phyloP scores from a whole-genome alignment of 805 yeast species.

The Candida stauntonica region DNA sequence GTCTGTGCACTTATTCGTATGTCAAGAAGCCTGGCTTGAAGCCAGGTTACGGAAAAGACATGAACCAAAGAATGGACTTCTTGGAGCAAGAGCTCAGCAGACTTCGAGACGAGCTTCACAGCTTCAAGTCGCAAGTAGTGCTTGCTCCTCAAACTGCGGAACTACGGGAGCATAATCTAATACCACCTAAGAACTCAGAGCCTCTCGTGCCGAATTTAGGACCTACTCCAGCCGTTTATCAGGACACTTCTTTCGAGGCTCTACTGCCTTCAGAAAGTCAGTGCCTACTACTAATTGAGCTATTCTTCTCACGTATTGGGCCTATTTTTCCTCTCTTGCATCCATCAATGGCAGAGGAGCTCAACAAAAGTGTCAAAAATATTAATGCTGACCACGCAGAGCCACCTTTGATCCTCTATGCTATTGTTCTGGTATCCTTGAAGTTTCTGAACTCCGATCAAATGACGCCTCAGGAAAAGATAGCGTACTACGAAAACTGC shows the following conservation, averaged over 20 bases:
- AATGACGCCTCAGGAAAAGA: conserved; percentile 12
- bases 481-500: conserved; percentile 11
- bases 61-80: conserved; percentile 19
- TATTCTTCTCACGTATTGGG: conserved; percentile 18
- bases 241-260: no score
- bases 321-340: conserved; percentile 24
- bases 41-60: conserved; percentile 23
- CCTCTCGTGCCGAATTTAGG: no score
- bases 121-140: neutral
- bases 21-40: conserved; percentile 25
- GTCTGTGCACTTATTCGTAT: conserved; percentile 15
- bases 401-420: conserved; percentile 19
- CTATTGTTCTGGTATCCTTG: conserved; percentile 20
- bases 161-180: no score
- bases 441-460: conserved; percentile 21
- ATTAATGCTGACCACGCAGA: conserved; percentile 8
- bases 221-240: no score
- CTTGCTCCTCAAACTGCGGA: no score
- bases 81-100: conserved; percentile 15
- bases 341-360: conserved; percentile 15
- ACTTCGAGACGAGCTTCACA: conserved; percentile 9
- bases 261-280: conserved; percentile 17
- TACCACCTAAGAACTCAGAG: no score
- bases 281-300: conserved; percentile 16
- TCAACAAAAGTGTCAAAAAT: conserved; percentile 7